These are phyloP conservation scores for Chaetomium sp. DNA, from an alignment of 2,329 filamentous ascomycete genomes.

Conservation along the genomic window DNA sequence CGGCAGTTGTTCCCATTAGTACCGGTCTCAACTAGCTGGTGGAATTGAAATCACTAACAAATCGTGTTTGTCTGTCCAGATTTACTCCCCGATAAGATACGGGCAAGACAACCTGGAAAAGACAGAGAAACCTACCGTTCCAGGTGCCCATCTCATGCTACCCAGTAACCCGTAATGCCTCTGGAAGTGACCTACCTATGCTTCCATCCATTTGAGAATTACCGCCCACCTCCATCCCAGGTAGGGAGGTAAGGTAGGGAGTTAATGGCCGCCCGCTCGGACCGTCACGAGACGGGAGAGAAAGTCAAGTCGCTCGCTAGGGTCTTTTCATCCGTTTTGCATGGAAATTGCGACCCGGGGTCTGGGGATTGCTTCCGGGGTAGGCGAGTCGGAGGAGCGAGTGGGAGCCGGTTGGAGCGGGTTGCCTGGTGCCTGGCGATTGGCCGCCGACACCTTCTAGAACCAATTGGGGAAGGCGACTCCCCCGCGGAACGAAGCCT, in stretches of 20 bases:
- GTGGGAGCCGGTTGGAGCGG: slow-evolving; percentile 17
- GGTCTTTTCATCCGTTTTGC: neutral
- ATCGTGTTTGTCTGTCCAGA: neutral
- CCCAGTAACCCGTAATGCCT: too few species aligned
- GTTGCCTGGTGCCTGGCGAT: slow-evolving; percentile 23
- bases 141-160: too few species aligned
- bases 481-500: slow-evolving; percentile 11
- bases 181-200: too few species aligned
- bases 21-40: neutral
- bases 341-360: slow-evolving; percentile 30
- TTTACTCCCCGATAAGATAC: neutral
- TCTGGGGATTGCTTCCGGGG: slow-evolving; percentile 22
- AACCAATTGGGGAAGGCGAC: slow-evolving; percentile 33
- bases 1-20: slow-evolving; percentile 4
- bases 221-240: too few species aligned
- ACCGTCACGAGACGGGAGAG: neutral
- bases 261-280: neutral
- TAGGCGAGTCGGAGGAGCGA: slow-evolving; percentile 20
- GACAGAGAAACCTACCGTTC: neutral
- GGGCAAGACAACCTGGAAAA: neutral
- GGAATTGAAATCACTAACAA: neutral
- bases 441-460: slow-evolving; percentile 32
- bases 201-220: neutral
- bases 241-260: too few species aligned
- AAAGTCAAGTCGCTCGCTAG: neutral